phyloP scores from a whole-genome alignment of 2,329 filamentous ascomycete genomes.

The Simplicillium sp. region DNA sequence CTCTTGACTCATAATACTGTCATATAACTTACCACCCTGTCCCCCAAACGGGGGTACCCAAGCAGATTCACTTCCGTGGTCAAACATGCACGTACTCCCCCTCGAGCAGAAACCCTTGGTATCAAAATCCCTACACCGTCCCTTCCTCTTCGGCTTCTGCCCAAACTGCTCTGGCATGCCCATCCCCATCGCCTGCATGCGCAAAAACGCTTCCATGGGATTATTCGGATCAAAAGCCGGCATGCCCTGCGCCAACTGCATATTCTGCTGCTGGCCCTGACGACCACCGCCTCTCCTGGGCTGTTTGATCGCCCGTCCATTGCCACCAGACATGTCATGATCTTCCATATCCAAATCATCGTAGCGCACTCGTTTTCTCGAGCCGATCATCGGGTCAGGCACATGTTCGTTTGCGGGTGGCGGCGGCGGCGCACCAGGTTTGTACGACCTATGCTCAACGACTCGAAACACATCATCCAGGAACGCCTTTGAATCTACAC shows the following conservation, averaged over 20 bases:
- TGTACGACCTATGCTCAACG: constrained; percentile 52
- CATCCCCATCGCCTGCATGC: constrained; percentile 49
- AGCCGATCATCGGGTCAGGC: constrained; percentile 11
- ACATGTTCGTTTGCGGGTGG: constrained; percentile 11
- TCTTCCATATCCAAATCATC: constrained; percentile 11
- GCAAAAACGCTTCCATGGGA: constrained; percentile 51
- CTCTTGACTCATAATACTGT: background rate
- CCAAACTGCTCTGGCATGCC: constrained; percentile 30
- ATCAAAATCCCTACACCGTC: constrained; percentile 62
- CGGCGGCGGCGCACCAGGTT: constrained; percentile 41
- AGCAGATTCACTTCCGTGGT: constrained; percentile 51
- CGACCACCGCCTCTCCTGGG: constrained; percentile 27
- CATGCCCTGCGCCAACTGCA: constrained; percentile 13
- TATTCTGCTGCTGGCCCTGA: constrained; percentile 10
- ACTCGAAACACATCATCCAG: constrained; percentile 62
- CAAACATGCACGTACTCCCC: constrained; percentile 57
- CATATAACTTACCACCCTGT: background rate
- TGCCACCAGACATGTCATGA: constrained; percentile 14
- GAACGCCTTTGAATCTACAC: constrained; percentile 37
- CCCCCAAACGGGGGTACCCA: background rate
- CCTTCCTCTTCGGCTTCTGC: constrained; percentile 24
- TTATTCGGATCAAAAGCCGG: constrained; percentile 48
- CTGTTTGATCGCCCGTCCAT: constrained; percentile 44
- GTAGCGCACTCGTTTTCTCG: constrained; percentile 21
- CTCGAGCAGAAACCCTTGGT: constrained; percentile 62